These are phyloP conservation scores for Epichloe coenophiala DNA, from an alignment of 2,329 filamentous ascomycete genomes.

Conservation along the genomic window DNA sequence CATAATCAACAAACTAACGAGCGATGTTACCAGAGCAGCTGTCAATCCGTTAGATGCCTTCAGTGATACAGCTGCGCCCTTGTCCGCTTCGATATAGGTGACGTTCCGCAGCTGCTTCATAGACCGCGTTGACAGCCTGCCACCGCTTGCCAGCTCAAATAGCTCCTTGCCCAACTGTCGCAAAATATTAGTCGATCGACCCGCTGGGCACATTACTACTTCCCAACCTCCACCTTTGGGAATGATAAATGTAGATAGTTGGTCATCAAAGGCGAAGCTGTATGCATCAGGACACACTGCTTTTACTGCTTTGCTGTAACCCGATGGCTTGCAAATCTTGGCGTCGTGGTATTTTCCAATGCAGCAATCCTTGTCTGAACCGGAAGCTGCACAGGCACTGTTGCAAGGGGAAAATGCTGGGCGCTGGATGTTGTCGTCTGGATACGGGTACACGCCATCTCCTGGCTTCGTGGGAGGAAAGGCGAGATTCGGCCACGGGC, in stretches of 20 bases:
- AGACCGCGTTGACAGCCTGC: conserved; percentile 21
- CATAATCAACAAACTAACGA: conserved; percentile 1
- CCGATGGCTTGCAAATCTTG: conserved; percentile 48
- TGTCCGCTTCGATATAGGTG: conserved; percentile 21
- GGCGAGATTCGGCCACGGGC: conserved; percentile 65
- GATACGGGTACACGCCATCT: conserved; percentile 69
- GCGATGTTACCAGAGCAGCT: conserved; percentile 1
- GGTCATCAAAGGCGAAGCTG: conserved; percentile 55
- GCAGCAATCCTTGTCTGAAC: conserved; percentile 59
- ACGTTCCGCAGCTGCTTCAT: conserved; percentile 19
- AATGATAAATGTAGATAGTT: conserved; percentile 46
- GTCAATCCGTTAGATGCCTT: conserved; percentile 8
- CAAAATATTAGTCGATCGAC: conserved; percentile 46
- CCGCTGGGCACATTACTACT: conserved; percentile 60
- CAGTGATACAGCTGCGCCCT: conserved; percentile 11
- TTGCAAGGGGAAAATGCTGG: conserved; percentile 67
- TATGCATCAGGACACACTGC: conserved; percentile 72
- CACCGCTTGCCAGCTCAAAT: conserved; percentile 29
- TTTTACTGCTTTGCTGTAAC: conserved; percentile 60
- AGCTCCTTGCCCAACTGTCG: conserved; percentile 36
- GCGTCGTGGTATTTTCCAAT: conserved; percentile 53
- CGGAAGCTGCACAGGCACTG: conserved; percentile 60
- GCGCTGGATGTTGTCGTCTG: conserved; percentile 57
- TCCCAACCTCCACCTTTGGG: conserved; percentile 62
- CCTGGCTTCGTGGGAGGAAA: conserved; percentile 54